phyloP scores from a whole-genome alignment of 169 alveolate genomes.

The Amoebophrya sp. region DNA sequence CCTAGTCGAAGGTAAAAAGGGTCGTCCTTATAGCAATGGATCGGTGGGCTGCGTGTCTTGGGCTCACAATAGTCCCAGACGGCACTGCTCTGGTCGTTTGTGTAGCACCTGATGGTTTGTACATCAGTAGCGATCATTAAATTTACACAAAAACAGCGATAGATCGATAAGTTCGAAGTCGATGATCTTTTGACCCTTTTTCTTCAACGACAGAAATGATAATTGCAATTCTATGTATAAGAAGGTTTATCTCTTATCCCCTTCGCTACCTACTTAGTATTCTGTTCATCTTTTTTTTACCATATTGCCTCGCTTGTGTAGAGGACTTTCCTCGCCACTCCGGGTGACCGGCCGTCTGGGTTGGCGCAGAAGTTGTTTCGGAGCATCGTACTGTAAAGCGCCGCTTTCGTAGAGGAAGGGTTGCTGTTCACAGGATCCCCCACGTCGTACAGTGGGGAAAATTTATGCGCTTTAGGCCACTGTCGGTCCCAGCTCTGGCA shows the following conservation, averaged over 20 bases:
- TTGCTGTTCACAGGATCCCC: neutral
- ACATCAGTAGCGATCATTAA: too few relatives aligned
- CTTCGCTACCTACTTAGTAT: too few relatives aligned
- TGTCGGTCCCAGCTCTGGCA: neutral
- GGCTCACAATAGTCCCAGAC: constrained; percentile 13
- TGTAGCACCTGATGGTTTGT: neutral
- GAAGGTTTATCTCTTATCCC: too few relatives aligned
- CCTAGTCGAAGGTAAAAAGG: neutral
- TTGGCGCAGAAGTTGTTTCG: constrained; percentile 4
- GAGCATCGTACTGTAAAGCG: neutral
- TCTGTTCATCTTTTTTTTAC: too few relatives aligned
- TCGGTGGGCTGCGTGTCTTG: neutral
- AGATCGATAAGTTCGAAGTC: too few relatives aligned
- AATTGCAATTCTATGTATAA: too few relatives aligned
- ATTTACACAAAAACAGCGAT: too few relatives aligned
- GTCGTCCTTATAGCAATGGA: neutral
- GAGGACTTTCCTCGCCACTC: neutral
- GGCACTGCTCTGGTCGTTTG: neutral
- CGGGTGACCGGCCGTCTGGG: neutral
- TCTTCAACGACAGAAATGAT: too few relatives aligned
- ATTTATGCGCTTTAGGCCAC: neutral
- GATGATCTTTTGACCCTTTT: too few relatives aligned
- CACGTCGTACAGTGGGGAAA: neutral
- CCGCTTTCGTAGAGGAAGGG: neutral
- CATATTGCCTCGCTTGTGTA: neutral